Base-by-base conservation (phyloP, 495 filamentous ascomycete genomes). In the Aspergillus affinis region DNA sequence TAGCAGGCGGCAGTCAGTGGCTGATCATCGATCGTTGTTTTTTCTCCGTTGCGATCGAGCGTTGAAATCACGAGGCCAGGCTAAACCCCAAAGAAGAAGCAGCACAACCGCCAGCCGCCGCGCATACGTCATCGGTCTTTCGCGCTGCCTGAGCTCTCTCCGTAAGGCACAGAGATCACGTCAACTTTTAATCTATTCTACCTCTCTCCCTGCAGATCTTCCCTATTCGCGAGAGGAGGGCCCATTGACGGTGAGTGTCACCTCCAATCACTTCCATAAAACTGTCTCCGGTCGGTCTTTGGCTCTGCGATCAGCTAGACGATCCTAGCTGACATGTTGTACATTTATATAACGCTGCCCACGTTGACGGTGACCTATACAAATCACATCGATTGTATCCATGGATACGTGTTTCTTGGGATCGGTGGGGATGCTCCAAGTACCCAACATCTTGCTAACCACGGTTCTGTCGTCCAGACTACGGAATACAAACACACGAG, bases 71-170 rank as follows among this genome's bases (percentile, higher is more conserved):
- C 32, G 41, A 55, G 53, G 41, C 23, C 13, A n/a, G 26, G 41
- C 21, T 55, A 23, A 55, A 41, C 36, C 53, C 21, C 53, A 32
- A 46, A 12, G 7, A 32, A 32, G 10, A 26, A 26, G 23, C 23
- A 26, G 23, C 23, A 4, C 23, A 26, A 4, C 23, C 23, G 23
- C 23, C 23, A 26, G 23, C 32, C 52, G 30, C 18, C 41, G 17
- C 6, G 29, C 53, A 46, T 55, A 55, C 53, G 53, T 55, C 53
- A 55, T 23, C 41, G 36, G 18, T 20, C 26, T 51, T 6, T 20
- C 13, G 23, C 48, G 6, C 19, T 7, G 12, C 19, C 49, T 27
- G 13, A 23, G 26, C 17, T 17, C 12, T 10, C 12, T 41, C 36
- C 12, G 36, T 41, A 41, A 50, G 10, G 48, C 26, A 21, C 3